Conservation (phyloP, 306 rosid species). For the Prunus mira region DNA sequence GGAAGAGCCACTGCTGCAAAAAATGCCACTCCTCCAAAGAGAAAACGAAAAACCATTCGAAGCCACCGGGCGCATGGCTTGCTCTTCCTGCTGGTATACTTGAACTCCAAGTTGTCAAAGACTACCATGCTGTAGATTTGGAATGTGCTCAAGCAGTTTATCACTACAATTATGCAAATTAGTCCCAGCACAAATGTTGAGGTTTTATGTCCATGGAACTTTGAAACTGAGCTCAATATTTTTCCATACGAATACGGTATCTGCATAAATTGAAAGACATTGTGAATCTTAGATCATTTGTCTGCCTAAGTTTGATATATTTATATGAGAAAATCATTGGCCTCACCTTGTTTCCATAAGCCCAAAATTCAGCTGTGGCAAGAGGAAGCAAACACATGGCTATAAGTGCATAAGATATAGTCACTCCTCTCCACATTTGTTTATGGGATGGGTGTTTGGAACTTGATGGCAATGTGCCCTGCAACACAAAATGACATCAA, state of each 20-base stretch:
- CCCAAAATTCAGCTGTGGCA: conserved; percentile 63
- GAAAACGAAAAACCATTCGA: conserved; percentile 35
- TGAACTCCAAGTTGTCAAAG: conserved; percentile 63
- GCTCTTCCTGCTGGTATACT: conserved; percentile 42
- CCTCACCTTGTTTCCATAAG: conserved; percentile 57
- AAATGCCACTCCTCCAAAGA: conserved; percentile 54
- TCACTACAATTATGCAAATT: conserved; percentile 35
- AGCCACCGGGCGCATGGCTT: conserved; percentile 35
- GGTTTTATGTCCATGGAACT: conserved; percentile 28
- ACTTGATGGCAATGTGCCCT: conserved; percentile 72
- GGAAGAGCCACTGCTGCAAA: conserved; percentile 58
- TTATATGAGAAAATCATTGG: not conserved
- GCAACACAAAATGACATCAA: conserved; percentile 5
- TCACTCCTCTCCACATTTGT: conserved; percentile 56
- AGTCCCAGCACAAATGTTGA: conserved; percentile 42
- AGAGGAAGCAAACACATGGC: conserved; percentile 55
- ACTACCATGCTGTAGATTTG: conserved; percentile 65
- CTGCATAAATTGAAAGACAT: conserved; percentile 26
- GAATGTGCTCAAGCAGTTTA: conserved; percentile 45
- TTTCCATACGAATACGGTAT: conserved; percentile 24
- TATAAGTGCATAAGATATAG: conserved; percentile 38
- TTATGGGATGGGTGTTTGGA: conserved; percentile 23
- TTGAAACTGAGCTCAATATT: conserved; percentile 32
- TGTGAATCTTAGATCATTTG: not conserved
- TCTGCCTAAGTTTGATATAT: not conserved